Percentiles rank a stretch among this genome's conserved stretches.
Evolutionary conservation across 1,139 yeast species (phyloP).

Genomic region (Nakaseomyces bracarensis): DNA sequence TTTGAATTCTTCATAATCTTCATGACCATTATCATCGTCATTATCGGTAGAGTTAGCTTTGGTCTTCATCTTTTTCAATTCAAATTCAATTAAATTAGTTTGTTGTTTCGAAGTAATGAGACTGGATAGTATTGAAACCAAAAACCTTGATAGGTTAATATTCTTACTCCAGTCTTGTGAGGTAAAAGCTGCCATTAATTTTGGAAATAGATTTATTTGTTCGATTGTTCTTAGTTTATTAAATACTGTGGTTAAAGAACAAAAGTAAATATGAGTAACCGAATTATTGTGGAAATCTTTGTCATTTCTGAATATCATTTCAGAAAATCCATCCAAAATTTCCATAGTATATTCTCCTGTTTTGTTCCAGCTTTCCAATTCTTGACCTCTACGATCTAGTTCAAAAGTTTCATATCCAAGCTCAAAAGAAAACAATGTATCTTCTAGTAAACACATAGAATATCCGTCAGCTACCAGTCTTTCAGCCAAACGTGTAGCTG

Average conservation of each 20-base stretch:
- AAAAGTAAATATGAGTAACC: neutral
- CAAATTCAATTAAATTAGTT: constrained; percentile 54
- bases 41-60: constrained; percentile 23
- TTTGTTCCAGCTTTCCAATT: constrained; percentile 29
- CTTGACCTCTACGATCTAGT: constrained; percentile 28
- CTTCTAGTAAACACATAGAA: constrained; percentile 39
- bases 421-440: constrained; percentile 32
- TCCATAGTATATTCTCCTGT: constrained; percentile 18
- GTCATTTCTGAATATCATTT: constrained; percentile 13
- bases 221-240: neutral
- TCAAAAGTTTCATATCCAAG: constrained; percentile 45
- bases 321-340: neutral
- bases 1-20: constrained; percentile 20
- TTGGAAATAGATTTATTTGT: neutral
- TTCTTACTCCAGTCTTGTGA: constrained; percentile 7
- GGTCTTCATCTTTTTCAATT: constrained; percentile 34
- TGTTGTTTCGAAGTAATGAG: constrained; percentile 40
- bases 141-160: constrained; percentile 34
- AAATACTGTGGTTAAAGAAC: neutral
- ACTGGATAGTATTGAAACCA: constrained; percentile 33
- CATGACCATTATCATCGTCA: constrained; percentile 16
- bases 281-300: neutral
- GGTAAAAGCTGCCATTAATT: neutral
- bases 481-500: constrained; percentile 13
- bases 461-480: constrained; percentile 46